These are phyloP conservation scores for Babesia ovis DNA, from an alignment of 169 alveolate species.

Conservation along the genomic window DNA sequence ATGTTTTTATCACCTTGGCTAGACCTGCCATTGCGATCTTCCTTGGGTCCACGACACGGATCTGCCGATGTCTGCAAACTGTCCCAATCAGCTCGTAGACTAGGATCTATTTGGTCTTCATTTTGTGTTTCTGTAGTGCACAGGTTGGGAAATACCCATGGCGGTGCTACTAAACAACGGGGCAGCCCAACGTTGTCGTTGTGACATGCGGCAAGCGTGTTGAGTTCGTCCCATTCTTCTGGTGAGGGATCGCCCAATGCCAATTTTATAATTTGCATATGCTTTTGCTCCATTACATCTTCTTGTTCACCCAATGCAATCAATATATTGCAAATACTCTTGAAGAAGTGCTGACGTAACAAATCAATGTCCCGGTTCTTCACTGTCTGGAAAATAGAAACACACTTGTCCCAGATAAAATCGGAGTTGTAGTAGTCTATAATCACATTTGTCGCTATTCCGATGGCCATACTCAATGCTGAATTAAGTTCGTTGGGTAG, in stretches of 20 bases:
- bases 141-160: not conserved
- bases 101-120: not conserved
- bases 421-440: constrained; percentile 13
- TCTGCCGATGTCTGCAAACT: not conserved
- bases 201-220: not conserved
- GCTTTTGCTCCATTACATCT: constrained; percentile 20
- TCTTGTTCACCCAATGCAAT: constrained; percentile 7
- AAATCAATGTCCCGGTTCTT: constrained; percentile 5
- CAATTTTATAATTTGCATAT: constrained; percentile 6
- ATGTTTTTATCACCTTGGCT: not conserved
- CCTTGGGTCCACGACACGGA: not conserved
- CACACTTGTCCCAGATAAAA: constrained; percentile 17
- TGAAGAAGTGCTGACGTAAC: constrained; percentile 26
- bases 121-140: too few species aligned
- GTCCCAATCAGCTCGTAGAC: not conserved
- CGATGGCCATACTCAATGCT: constrained; percentile 13
- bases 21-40: not conserved
- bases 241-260: constrained; percentile 21
- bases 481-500: constrained; percentile 40
- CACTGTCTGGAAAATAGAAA: not conserved
- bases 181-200: not conserved
- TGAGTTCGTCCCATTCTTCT: constrained; percentile 2
- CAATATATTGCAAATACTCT: constrained; percentile 18
- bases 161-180: constrained; percentile 9
- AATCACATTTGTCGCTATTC: constrained; percentile 22